Evolutionary conservation across 345 rosid genomes (phyloP).

Genomic region (Lumnitzera racemosa): DNA sequence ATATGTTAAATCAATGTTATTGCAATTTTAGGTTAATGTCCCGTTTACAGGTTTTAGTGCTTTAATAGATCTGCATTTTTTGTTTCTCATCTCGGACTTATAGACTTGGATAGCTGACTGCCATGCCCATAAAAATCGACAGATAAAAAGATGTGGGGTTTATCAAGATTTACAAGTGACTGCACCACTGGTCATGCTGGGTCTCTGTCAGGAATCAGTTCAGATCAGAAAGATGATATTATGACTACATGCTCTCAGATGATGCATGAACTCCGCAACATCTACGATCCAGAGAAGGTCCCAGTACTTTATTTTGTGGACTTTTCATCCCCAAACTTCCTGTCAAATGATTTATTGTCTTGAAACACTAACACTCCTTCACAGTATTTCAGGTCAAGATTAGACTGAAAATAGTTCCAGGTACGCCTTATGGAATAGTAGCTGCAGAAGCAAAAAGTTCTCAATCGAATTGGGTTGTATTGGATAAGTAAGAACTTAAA

Average conservation of each 20-base stretch:
- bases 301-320: too few relatives aligned
- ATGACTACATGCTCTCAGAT: conserved; percentile 82
- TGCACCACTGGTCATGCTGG: conserved; percentile 63
- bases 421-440: conserved; percentile 65
- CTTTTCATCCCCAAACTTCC: too few relatives aligned
- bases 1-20: too few relatives aligned
- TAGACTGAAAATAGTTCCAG: conserved; percentile 71
- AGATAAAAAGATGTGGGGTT: conserved; percentile 86
- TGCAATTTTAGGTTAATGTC: too few relatives aligned
- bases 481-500: conserved; percentile 63
- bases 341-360: neutral
- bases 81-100: too few relatives aligned
- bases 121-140: conserved; percentile 3
- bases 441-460: conserved; percentile 77
- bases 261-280: conserved; percentile 79
- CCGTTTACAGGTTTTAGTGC: too few relatives aligned
- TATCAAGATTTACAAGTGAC: conserved; percentile 80
- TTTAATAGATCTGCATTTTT: too few relatives aligned
- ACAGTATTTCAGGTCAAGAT: conserved; percentile 58
- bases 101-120: too few relatives aligned
- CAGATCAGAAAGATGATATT: conserved; percentile 67
- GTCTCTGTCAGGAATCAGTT: conserved; percentile 58
- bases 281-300: conserved; percentile 91
- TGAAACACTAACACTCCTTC: neutral
- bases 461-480: conserved; percentile 83